These are phyloP conservation scores for Arabis alpina DNA, from an alignment of 345 rosid genomes.

Conservation along the genomic window DNA sequence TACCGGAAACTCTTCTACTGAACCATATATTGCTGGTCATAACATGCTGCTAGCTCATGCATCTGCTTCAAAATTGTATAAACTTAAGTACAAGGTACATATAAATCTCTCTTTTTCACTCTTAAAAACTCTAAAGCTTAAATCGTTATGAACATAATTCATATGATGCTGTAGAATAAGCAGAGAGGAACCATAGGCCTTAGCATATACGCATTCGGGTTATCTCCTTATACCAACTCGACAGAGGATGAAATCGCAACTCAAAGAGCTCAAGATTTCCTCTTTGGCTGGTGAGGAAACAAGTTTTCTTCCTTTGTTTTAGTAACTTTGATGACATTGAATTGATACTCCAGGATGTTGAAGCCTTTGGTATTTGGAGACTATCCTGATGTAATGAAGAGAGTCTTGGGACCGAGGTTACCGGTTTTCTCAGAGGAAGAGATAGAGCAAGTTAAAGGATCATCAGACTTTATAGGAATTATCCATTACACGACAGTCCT, in stretches of 20 bases:
- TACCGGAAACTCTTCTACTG: slow-evolving; percentile 65
- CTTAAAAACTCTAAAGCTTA: not conserved
- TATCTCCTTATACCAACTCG: slow-evolving; percentile 53
- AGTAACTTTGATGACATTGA: not conserved
- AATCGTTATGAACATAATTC: not conserved
- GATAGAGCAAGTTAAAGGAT: slow-evolving; percentile 60
- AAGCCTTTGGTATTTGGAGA: slow-evolving; percentile 76
- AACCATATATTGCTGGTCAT: slow-evolving; percentile 71
- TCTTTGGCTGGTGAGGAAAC: slow-evolving; percentile 54
- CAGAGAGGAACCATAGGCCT: slow-evolving; percentile 60
- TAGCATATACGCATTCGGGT: slow-evolving; percentile 45
- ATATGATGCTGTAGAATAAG: slow-evolving; percentile 49
- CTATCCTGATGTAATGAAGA: slow-evolving; percentile 71
- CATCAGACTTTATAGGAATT: slow-evolving; percentile 67
- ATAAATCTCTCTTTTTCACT: not conserved
- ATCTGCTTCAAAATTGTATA: slow-evolving; percentile 61
- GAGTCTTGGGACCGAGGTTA: slow-evolving; percentile 61
- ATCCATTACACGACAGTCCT: slow-evolving; percentile 45
- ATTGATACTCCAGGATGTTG: slow-evolving; percentile 46
- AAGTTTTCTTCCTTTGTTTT: not conserved
- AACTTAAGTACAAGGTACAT: slow-evolving; percentile 61
- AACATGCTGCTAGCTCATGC: slow-evolving; percentile 75
- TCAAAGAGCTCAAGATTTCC: slow-evolving; percentile 51
- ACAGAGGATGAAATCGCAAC: slow-evolving; percentile 53
- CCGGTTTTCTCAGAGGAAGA: slow-evolving; percentile 62